phyloP scores from a whole-genome alignment of 2,329 filamentous ascomycete genomes.

The Mollisia scopiformis region DNA sequence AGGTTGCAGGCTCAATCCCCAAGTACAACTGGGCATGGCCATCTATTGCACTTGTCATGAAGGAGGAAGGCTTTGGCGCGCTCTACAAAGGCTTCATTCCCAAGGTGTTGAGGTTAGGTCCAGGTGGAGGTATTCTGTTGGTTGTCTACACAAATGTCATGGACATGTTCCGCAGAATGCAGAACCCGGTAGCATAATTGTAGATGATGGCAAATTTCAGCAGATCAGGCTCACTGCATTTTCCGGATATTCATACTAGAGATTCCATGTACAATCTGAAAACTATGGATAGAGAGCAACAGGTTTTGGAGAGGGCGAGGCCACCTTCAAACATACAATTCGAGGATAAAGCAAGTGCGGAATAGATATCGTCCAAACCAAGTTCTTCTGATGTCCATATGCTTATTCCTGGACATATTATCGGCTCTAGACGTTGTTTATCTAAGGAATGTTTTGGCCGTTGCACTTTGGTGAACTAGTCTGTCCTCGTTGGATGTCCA shows the following conservation, averaged over 20 bases:
- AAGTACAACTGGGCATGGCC: slow-evolving; percentile 99
- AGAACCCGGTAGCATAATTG: slow-evolving; percentile 18
- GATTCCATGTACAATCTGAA: slow-evolving; percentile 10
- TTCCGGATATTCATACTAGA: background rate
- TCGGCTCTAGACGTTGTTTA: background rate
- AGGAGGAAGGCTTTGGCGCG: slow-evolving; percentile 89
- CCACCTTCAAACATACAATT: background rate
- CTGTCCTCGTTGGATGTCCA: too few species aligned
- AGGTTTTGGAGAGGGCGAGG: background rate
- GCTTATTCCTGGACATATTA: background rate
- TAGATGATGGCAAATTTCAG: background rate
- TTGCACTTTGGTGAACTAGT: too few species aligned
- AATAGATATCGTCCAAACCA: background rate
- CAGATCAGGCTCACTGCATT: background rate
- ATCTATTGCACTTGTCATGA: slow-evolving; percentile 81
- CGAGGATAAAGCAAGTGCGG: background rate
- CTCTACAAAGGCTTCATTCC: slow-evolving; percentile 98
- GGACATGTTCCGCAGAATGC: slow-evolving; percentile 83
- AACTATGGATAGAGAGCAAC: slow-evolving; percentile 7
- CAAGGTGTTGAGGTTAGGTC: slow-evolving; percentile 82
- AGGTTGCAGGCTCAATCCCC: slow-evolving; percentile 75
- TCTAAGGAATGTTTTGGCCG: too few species aligned
- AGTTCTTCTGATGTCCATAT: background rate
- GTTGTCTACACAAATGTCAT: slow-evolving; percentile 87
- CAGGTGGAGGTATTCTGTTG: slow-evolving; percentile 68